phyloP scores from a whole-genome alignment of 805 yeast genomes.

The Schwanniomyces yamadae region DNA sequence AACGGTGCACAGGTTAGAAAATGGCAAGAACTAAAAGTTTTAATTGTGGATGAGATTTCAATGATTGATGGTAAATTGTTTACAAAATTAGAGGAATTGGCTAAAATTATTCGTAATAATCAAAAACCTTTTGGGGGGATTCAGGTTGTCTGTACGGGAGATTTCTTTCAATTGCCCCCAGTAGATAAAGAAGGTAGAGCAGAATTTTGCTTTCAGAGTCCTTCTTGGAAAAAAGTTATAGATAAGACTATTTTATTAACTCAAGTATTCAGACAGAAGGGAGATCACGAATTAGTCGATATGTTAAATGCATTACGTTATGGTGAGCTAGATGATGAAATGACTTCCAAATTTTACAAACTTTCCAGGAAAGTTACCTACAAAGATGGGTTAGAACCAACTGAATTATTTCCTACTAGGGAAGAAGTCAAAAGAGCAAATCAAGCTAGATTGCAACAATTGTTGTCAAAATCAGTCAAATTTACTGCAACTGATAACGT shows the following conservation, averaged over 20 bases:
- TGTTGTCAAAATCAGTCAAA: conserved; percentile 46
- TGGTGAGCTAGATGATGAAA: conserved; percentile 57
- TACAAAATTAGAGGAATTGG: conserved; percentile 71
- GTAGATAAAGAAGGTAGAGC: conserved; percentile 48
- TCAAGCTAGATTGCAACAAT: conserved; percentile 27
- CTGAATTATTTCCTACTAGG: conserved; percentile 86
- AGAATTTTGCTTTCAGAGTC: conserved; percentile 72
- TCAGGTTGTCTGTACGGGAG: conserved; percentile 89
- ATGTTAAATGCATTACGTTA: conserved; percentile 79
- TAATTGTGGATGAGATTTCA: conserved; percentile 89
- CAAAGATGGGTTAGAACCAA: conserved; percentile 79
- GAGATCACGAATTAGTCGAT: conserved; percentile 71
- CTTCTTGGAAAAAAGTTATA: conserved; percentile 65
- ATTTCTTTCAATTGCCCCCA: conserved; percentile 94
- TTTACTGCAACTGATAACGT: conserved; percentile 45
- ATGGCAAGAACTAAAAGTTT: conserved; percentile 69
- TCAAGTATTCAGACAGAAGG: conserved; percentile 83
- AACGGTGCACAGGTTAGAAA: conserved; percentile 43
- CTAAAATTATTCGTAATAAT: conserved; percentile 52
- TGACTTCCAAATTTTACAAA: conserved; percentile 47
- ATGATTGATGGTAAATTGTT: conserved; percentile 85
- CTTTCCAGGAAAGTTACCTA: conserved; percentile 60
- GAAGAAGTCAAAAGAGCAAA: conserved; percentile 82
- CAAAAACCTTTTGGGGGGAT: conserved; percentile 87
- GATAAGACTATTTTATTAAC: conserved; percentile 66